phyloP scores from a whole-genome alignment of 108 stramenopile species.

The Fistulifera pelliculosa region DNA sequence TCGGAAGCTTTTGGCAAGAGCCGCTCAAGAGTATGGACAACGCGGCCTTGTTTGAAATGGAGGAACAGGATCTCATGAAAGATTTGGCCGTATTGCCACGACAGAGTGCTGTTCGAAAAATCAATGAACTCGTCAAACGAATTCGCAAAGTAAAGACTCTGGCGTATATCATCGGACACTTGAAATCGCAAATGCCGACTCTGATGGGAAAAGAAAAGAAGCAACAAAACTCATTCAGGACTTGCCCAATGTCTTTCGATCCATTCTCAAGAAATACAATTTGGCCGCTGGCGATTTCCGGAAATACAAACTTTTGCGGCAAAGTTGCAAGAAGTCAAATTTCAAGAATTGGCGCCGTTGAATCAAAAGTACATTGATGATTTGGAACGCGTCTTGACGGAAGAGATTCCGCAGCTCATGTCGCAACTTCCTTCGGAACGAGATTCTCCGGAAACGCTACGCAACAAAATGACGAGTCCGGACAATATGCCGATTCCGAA shows the following conservation, averaged over 20 bases:
- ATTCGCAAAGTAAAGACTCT: slow-evolving; percentile 93
- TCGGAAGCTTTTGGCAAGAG: slow-evolving; percentile 91
- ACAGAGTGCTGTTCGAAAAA: slow-evolving; percentile 92
- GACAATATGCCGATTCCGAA: slow-evolving; percentile 55
- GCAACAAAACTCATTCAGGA: slow-evolving; percentile 89
- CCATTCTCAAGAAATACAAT: slow-evolving; percentile 85
- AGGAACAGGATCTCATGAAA: slow-evolving; percentile 92
- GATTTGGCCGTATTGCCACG: slow-evolving; percentile 91
- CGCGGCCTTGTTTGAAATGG: slow-evolving; percentile 72
- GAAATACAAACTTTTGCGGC: slow-evolving; percentile 46
- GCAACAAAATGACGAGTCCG: slow-evolving; percentile 42
- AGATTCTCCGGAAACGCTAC: slow-evolving; percentile 72
- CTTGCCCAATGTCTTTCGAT: slow-evolving; percentile 90
- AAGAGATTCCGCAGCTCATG: slow-evolving; percentile 45
- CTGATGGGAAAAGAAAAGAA: slow-evolving; percentile 96
- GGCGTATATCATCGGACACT: slow-evolving; percentile 78
- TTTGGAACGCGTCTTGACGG: slow-evolving; percentile 67
- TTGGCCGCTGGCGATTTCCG: slow-evolving; percentile 88
- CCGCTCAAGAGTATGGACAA: slow-evolving; percentile 81
- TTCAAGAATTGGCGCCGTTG: slow-evolving; percentile 76
- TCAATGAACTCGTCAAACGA: slow-evolving; percentile 98
- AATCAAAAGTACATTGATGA: slow-evolving; percentile 68
- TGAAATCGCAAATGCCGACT: slow-evolving; percentile 94
- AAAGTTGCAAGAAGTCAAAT: slow-evolving; percentile 82
- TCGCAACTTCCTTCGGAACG: slow-evolving; percentile 76